These are phyloP conservation scores for Fomes fomentarius DNA, from an alignment of 1,284 basidiomycete species.

Conservation along the genomic window DNA sequence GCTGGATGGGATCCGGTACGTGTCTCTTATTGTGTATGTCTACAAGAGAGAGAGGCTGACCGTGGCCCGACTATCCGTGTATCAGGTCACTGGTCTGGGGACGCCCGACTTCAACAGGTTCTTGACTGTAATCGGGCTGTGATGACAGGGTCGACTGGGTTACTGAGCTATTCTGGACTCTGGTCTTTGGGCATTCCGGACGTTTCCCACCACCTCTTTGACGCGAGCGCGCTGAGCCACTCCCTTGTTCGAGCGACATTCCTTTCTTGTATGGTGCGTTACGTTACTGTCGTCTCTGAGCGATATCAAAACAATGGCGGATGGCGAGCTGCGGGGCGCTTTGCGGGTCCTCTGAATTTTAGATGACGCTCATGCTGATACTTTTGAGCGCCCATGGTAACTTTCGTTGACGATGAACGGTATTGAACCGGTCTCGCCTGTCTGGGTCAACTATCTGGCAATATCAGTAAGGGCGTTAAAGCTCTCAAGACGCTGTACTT, in stretches of 20 bases:
- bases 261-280: not conserved
- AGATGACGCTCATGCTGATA: too few species aligned
- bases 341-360: too few species aligned
- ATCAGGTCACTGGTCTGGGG: constrained; percentile 60
- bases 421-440: too few species aligned
- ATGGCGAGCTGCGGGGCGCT: too few species aligned
- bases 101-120: constrained; percentile 64
- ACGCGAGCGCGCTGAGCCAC: not conserved
- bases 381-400: too few species aligned
- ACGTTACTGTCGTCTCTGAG: not conserved
- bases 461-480: too few species aligned
- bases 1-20: constrained; percentile 64
- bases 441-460: too few species aligned
- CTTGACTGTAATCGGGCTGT: constrained; percentile 28
- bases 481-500: too few species aligned
- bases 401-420: too few species aligned
- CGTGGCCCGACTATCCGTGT: not conserved
- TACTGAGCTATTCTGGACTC: not conserved
- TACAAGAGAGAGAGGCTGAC: not conserved
- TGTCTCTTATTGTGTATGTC: not conserved
- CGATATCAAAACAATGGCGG: too few species aligned
- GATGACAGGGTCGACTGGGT: not conserved
- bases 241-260: not conserved
- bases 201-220: not conserved
- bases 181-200: not conserved